Evolutionary conservation across 805 yeast genomes (phyloP).

Genomic region (Saturnispora quitensis): DNA sequence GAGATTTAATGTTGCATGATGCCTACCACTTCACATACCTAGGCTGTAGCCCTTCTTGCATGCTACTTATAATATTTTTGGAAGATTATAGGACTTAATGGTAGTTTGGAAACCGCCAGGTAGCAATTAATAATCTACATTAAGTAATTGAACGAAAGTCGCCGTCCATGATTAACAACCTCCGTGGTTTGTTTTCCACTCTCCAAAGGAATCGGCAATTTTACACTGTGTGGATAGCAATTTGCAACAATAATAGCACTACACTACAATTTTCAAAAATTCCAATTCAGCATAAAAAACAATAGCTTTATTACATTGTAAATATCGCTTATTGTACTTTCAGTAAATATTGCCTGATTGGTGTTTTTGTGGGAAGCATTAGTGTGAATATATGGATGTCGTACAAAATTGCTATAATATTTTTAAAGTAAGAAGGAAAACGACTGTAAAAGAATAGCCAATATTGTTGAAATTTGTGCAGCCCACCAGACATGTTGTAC

Average conservation of each 20-base stretch:
- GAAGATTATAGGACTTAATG: background rate
- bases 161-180: background rate
- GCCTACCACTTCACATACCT: background rate
- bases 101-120: background rate
- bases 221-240: background rate
- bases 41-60: background rate
- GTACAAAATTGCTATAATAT: background rate
- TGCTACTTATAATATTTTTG: too few relatives aligned
- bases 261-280: too few relatives aligned
- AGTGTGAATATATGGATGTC: background rate
- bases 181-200: background rate
- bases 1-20: background rate
- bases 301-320: background rate
- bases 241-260: background rate
- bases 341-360: background rate
- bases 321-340: background rate
- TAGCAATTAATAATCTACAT: too few relatives aligned
- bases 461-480: constrained; percentile 44
- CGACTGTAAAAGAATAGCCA: constrained; percentile 34
- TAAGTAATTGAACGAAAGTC: background rate
- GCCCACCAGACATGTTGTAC: constrained; percentile 97
- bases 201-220: background rate
- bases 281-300: background rate
- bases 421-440: background rate
- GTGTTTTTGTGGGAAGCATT: background rate